A percentile compares a stretch with the other conserved stretches of the same genome.
phyloP scores from a whole-genome alignment of 163 green algal species.

The Prototheca cutis region DNA sequence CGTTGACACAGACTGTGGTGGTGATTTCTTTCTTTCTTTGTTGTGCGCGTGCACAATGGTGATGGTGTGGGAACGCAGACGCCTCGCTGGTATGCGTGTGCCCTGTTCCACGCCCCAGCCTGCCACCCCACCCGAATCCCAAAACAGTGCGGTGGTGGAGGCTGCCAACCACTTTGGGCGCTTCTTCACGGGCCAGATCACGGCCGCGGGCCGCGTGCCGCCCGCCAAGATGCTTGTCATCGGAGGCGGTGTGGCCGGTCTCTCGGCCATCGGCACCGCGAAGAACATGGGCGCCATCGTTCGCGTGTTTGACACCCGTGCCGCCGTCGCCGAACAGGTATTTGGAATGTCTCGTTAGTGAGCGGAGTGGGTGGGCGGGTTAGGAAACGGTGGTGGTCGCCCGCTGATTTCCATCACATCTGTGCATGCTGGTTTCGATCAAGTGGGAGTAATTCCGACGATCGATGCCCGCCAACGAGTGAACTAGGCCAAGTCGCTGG shows the following conservation, averaged over 20 bases:
- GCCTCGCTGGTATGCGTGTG: too few relatives aligned
- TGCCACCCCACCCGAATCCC: too few relatives aligned
- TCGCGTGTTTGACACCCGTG: slow-evolving; percentile 79
- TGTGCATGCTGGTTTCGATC: too few relatives aligned
- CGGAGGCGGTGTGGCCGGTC: slow-evolving; percentile 75
- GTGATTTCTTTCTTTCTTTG: slow-evolving; percentile 14
- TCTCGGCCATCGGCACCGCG: slow-evolving; percentile 68
- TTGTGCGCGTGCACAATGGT: too few relatives aligned
- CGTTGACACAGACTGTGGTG: not conserved
- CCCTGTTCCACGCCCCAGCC: too few relatives aligned
- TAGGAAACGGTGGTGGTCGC: too few relatives aligned
- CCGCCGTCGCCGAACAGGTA: slow-evolving; percentile 61
- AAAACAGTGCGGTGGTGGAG: slow-evolving; percentile 72
- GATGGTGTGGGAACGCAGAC: too few relatives aligned
- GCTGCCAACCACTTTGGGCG: slow-evolving; percentile 64
- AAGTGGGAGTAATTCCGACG: too few relatives aligned
- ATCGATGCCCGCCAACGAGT: too few relatives aligned
- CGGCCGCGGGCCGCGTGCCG: slow-evolving; percentile 65
- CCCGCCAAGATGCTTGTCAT: slow-evolving; percentile 82
- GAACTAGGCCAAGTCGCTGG: slow-evolving; percentile 76
- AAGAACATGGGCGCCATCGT: slow-evolving; percentile 81
- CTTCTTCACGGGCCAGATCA: slow-evolving; percentile 87
- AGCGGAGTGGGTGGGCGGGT: too few relatives aligned
- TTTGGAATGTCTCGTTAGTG: too few relatives aligned
- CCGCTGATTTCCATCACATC: too few relatives aligned